A percentile compares a stretch with the other conserved stretches of the same genome.
phyloP scores from a whole-genome alignment of 2,329 filamentous ascomycete genomes.

The Penicillium concentricum region DNA sequence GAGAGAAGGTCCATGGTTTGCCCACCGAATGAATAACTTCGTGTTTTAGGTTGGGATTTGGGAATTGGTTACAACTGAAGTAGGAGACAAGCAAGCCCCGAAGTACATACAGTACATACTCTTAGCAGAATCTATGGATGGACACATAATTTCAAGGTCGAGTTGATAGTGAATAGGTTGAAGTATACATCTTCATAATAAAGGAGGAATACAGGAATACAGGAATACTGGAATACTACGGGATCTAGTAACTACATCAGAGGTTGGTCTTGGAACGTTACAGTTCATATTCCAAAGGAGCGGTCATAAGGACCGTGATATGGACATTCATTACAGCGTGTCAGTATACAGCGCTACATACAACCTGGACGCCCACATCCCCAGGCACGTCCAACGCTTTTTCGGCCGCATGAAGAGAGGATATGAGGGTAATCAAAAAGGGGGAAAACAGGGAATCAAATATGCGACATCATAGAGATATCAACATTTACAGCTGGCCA shows the following conservation, averaged over 20 bases:
- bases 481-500: conserved; percentile 64
- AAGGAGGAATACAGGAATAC: too few relatives aligned
- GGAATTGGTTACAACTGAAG: too few relatives aligned
- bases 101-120: neutral
- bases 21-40: neutral
- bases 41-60: neutral
- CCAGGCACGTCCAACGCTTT: conserved; percentile 19
- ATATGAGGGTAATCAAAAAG: conserved; percentile 11
- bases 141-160: neutral
- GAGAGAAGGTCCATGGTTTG: neutral
- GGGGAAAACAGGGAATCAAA: conserved; percentile 9
- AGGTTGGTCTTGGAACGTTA: neutral
- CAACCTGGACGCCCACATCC: conserved; percentile 25
- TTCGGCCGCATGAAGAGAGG: conserved; percentile 18
- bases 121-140: neutral
- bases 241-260: neutral
- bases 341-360: conserved; percentile 29
- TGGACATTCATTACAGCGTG: conserved; percentile 27
- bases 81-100: neutral
- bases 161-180: neutral
- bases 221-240: too few relatives aligned
- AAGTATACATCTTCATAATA: too few relatives aligned
- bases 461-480: neutral
- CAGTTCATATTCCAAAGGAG: conserved; percentile 12
- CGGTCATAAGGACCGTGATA: conserved; percentile 9